phyloP scores from a whole-genome alignment of 768 basidiomycete genomes.

The Polyporus arcularius region DNA sequence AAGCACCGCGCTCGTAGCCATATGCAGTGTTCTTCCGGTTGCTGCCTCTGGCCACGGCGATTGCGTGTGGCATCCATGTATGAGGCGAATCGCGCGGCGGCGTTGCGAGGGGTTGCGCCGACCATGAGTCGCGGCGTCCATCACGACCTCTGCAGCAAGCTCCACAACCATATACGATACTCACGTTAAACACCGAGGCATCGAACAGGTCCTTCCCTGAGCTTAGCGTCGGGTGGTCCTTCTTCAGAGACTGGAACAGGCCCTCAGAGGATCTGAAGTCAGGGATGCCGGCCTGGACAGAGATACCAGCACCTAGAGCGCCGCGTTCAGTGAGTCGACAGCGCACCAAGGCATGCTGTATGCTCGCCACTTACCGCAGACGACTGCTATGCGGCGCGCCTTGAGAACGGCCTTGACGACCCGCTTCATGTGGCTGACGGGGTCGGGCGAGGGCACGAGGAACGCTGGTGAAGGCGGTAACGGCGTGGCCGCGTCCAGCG shows the following conservation, averaged over 20 bases:
- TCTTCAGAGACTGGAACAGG: constrained; percentile 75
- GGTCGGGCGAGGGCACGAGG: constrained; percentile 49
- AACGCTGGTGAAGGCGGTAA: constrained; percentile 58
- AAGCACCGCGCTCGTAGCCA: background rate
- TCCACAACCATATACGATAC: constrained; percentile 24
- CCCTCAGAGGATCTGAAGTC: constrained; percentile 86
- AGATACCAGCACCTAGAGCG: constrained; percentile 78
- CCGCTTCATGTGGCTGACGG: constrained; percentile 48
- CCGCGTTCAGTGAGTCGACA: constrained; percentile 2
- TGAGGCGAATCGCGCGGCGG: background rate
- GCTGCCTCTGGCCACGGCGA: background rate
- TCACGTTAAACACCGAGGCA: constrained; percentile 85
- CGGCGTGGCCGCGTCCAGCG: constrained; percentile 51
- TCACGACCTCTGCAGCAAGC: background rate
- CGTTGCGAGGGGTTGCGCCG: constrained; percentile 7
- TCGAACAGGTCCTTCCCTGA: constrained; percentile 90
- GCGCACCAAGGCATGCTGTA: background rate
- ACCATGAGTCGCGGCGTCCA: background rate
- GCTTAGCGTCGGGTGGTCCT: constrained; percentile 71
- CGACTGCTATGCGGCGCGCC: constrained; percentile 81
- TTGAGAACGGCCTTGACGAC: constrained; percentile 70
- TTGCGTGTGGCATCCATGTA: background rate
- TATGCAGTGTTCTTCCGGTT: background rate
- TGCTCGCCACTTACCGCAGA: constrained; percentile 63
- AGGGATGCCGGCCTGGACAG: constrained; percentile 85